Base-by-base conservation (phyloP, 2,329 filamentous ascomycete species). In the Talaromyces sp. region DNA sequence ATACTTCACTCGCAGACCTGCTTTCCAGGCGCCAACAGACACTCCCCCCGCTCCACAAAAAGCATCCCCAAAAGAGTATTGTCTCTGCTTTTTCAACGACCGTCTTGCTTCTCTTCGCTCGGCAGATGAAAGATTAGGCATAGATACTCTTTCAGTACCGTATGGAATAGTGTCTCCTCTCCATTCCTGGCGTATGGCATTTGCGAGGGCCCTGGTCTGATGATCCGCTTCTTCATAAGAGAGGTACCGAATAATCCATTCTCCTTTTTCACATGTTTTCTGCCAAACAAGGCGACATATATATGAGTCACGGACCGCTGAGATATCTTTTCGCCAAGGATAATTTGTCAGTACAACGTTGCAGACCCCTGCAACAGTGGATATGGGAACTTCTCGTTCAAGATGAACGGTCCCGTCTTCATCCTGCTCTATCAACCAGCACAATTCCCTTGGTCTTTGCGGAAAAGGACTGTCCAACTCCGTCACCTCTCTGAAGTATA, bases 31-130 rank as follows among this genome's bases (percentile, higher is more conserved):
- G 0, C 88, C 89, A 2, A 81, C 75, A 0, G 88, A 88, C 1
- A 84, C 82, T 4, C 89, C 89, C 0, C 90, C 89, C 1, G 82
- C 87, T 1, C 89, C 89, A 35, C 84, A 88, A 62, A 89, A 94
- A 0, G 82, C 79, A 66, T 94, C 90, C 1, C 84, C 87, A 22
- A 87, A 83, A 0, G 84, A 88, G 60, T 89, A 89, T 39, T 75
- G 77, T 21, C 58, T 39, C 19, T 39, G 48, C 15, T 46, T 2
- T 2, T 46, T 48, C 2, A 35, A 22, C 5, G 50, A 37, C 2
- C 21, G 8, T 5, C 11, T 28, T 13, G 17, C 21, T 40, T 7
- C 15, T 19, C 25, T 21, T 6, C 28, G 28, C 19, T 33, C n/a
- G 7, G 15, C 9, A 4, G 50, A 4, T 8, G 35, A 35, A 2